These are phyloP conservation scores for Umbelopsis sp. DNA, from an alignment of 371 early-diverging fungal genomes.

Conservation along the genomic window DNA sequence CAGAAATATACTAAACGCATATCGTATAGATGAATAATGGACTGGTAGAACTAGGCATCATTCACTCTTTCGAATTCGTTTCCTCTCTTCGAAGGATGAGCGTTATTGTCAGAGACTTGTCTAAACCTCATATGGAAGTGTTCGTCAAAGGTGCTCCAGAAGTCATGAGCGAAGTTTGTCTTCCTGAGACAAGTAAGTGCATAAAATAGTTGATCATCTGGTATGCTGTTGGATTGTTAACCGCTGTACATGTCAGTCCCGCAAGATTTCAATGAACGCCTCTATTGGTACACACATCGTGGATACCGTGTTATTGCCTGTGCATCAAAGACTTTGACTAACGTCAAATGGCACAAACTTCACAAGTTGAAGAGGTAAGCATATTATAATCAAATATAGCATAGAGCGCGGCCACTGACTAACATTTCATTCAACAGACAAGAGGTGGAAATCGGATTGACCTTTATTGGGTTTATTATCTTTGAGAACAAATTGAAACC, in stretches of 20 bases:
- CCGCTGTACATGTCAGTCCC: constrained; percentile 62
- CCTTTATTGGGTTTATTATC: constrained; percentile 95
- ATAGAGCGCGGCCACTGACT: neutral
- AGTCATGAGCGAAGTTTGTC: constrained; percentile 86
- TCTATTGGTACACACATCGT: constrained; percentile 88
- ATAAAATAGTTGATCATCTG: too few relatives aligned
- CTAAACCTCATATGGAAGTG: constrained; percentile 75
- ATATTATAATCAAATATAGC: neutral
- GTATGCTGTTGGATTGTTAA: neutral
- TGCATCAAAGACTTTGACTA: constrained; percentile 76
- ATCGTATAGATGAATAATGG: constrained; percentile 23
- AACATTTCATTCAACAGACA: constrained; percentile 52
- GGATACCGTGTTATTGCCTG: constrained; percentile 97
- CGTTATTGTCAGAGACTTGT: constrained; percentile 84
- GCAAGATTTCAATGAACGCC: constrained; percentile 74
- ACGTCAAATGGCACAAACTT: constrained; percentile 76
- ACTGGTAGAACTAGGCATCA: constrained; percentile 83
- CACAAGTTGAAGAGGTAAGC: constrained; percentile 70
- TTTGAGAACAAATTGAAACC: constrained; percentile 99
- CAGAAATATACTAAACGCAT: neutral
- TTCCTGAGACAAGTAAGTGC: constrained; percentile 60
- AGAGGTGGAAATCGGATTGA: constrained; percentile 84
- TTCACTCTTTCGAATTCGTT: constrained; percentile 96
- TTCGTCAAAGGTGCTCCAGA: constrained; percentile 99
- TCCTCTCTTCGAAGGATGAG: constrained; percentile 93